phyloP scores from a whole-genome alignment of 495 filamentous ascomycete genomes.

The Tetracladium marchalianum region DNA sequence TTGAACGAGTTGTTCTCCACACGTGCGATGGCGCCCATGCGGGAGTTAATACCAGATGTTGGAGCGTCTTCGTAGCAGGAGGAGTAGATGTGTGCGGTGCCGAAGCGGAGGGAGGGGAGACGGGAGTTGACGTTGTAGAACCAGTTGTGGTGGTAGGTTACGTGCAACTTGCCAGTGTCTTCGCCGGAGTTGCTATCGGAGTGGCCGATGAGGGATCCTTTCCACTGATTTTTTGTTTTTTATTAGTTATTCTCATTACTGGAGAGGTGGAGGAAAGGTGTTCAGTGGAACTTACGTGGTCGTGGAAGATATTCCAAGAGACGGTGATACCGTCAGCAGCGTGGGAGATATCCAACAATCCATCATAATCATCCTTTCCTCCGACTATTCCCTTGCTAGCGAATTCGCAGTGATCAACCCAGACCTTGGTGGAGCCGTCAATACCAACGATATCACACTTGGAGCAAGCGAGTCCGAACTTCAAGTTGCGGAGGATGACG shows the following conservation, averaged over 20 bases:
- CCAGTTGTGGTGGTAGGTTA: conserved; percentile 47
- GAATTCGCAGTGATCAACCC: conserved; percentile 62
- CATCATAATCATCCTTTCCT: conserved; percentile 61
- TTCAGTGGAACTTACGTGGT: conserved; percentile 24
- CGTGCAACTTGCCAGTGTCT: conserved; percentile 36
- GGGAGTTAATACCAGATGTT: conserved; percentile 54
- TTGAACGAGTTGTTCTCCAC: conserved; percentile 51
- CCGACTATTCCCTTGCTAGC: conserved; percentile 38
- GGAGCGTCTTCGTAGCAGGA: conserved; percentile 34
- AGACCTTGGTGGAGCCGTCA: conserved; percentile 47
- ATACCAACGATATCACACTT: conserved; percentile 53
- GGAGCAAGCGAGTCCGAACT: conserved; percentile 47
- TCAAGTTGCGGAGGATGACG: conserved; percentile 56
- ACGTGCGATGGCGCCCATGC: conserved; percentile 52
- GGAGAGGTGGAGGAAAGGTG: too few relatives aligned
- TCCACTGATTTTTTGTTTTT: conserved; percentile 28
- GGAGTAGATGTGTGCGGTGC: conserved; percentile 30
- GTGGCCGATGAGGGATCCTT: conserved; percentile 45
- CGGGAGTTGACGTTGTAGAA: conserved; percentile 47
- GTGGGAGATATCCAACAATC: conserved; percentile 51
- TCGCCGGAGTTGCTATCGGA: conserved; percentile 27
- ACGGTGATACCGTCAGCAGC: conserved; percentile 43
- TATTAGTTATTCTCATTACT: too few relatives aligned
- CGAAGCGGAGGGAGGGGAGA: conserved; percentile 42
- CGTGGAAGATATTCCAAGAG: conserved; percentile 35